Conservation (phyloP, 768 basidiomycete genomes). For the Lactifluus hygrophoroides region DNA sequence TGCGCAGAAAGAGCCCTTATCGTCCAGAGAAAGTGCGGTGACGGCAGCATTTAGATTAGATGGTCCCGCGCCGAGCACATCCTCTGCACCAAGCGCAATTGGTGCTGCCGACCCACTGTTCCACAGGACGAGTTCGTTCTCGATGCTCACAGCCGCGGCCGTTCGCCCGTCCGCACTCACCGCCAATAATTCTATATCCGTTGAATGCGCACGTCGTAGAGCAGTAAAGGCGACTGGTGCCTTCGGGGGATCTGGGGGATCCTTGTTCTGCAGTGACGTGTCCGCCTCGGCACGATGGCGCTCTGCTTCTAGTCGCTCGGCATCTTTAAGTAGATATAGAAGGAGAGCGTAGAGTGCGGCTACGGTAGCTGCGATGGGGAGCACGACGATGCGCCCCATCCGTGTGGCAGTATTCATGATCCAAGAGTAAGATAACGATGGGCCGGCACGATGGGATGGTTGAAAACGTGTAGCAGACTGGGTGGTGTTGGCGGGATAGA, state of each 20-base stretch:
- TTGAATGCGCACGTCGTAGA: slow-evolving; percentile 70
- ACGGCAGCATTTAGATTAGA: slow-evolving; percentile 42
- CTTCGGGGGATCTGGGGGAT: slow-evolving; percentile 33
- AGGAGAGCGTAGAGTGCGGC: slow-evolving; percentile 65
- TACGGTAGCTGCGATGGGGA: slow-evolving; percentile 79
- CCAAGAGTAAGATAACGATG: slow-evolving; percentile 32
- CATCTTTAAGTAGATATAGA: slow-evolving; percentile 82
- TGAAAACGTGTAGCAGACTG: background rate
- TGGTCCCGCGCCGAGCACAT: slow-evolving; percentile 41
- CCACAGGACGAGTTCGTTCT: slow-evolving; percentile 74
- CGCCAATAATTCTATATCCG: slow-evolving; percentile 77
- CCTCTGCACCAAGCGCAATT: slow-evolving; percentile 42
- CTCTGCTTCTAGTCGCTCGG: slow-evolving; percentile 85
- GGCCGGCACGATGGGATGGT: slow-evolving; percentile 8
- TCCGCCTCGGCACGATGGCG: slow-evolving; percentile 48
- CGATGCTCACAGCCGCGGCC: slow-evolving; percentile 63
- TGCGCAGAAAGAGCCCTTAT: slow-evolving; percentile 52
- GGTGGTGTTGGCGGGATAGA: slow-evolving; percentile 36
- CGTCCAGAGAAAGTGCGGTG: slow-evolving; percentile 56
- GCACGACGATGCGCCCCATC: slow-evolving; percentile 71
- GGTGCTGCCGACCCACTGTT: slow-evolving; percentile 36
- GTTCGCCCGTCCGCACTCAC: slow-evolving; percentile 57
- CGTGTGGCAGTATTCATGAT: slow-evolving; percentile 54
- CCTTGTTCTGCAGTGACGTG: slow-evolving; percentile 25
- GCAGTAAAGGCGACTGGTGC: slow-evolving; percentile 49